Evolutionary conservation across 306 rosid genomes (phyloP).

Genomic region (Delonix regia): DNA sequence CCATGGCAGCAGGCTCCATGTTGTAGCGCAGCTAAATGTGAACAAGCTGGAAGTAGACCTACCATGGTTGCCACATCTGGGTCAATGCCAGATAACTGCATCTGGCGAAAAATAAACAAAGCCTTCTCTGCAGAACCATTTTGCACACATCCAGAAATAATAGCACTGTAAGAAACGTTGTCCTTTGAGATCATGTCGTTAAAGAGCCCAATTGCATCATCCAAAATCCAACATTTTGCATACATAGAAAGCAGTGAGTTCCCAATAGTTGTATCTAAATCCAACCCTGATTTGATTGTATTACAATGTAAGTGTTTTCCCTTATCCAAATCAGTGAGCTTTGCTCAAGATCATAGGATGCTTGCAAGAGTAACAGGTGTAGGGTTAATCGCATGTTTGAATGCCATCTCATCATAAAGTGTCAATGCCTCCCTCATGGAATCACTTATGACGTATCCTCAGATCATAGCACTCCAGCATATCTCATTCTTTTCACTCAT

Average conservation of each 20-base stretch:
- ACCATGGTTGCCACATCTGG: conserved; percentile 59
- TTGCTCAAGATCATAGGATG: conserved; percentile 55
- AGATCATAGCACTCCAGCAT: conserved; percentile 67
- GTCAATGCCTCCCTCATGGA: conserved; percentile 50
- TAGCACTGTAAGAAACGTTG: conserved; percentile 59
- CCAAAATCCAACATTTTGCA: conserved; percentile 52
- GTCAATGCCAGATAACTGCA: conserved; percentile 54
- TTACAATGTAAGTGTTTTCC: conserved; percentile 46
- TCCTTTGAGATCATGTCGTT: conserved; percentile 48
- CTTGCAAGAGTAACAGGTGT: conserved; percentile 46
- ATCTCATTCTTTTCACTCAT: conserved; percentile 46
- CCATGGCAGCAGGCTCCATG: conserved; percentile 65
- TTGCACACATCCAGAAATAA: conserved; percentile 70
- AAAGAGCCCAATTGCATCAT: conserved; percentile 41
- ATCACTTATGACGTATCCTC: conserved; percentile 49
- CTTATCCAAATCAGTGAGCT: conserved; percentile 46
- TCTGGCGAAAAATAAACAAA: conserved; percentile 51
- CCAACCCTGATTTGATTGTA: conserved; percentile 44
- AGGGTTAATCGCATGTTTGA: conserved; percentile 36
- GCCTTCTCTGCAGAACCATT: conserved; percentile 70
- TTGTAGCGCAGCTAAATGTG: conserved; percentile 70
- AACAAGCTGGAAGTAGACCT: conserved; percentile 66
- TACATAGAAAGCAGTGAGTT: conserved; percentile 59
- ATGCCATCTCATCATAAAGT: conserved; percentile 52
- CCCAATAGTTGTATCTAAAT: conserved; percentile 44